Evolutionary conservation across 1,284 basidiomycete genomes (phyloP), one percentile per base, ranked within the genome.

Genomic region (Ceraceosorus guamensis): DNA sequence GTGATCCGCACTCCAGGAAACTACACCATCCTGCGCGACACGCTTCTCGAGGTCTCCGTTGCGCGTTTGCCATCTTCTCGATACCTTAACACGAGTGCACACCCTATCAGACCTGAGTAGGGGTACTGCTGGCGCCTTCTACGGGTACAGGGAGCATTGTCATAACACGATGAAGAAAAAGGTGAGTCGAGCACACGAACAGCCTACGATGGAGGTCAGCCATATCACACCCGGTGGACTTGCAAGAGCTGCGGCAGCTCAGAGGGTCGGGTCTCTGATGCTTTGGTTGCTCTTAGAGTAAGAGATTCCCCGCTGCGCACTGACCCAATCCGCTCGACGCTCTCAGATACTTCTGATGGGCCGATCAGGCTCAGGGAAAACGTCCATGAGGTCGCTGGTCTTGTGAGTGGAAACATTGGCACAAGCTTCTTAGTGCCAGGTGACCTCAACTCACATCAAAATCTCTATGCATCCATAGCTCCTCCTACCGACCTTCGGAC

Each of bases 351-450:
- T 74, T 4, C 57, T 76, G 30, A 76, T 76, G 73, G 73, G 73
- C 48, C 65, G 68, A 43, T 75, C 65, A 74, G 81, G 81, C 30
- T 80, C 79, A 57, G 82, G 82, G 46, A 83, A 83, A 81, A 97
- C 95, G 11, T 96, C 92, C 6, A 99, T 99, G 93, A 85, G 93
- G 48, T 92, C 91, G 31, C 87, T 99, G 78, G 96, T 99, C 73
- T 99, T 99, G 89, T 91, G 77, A 79, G 88, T 79, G 5, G 14
- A 6, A 7, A n/a, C 3, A 1, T 3, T 24, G 24, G 24, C 50
- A 14, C 7, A 10, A 13, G 14, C 47, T 16, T 35, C 53, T 43
- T 48, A 55, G 46, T 57, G 41, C 45, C 37, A 18, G 54, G 34
- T 41, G 37, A 34, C 34, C 3, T 48, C 16, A 16, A 16, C 39